phyloP scores from a whole-genome alignment of 2,329 filamentous ascomycete genomes.

The Fusarium globosum region DNA sequence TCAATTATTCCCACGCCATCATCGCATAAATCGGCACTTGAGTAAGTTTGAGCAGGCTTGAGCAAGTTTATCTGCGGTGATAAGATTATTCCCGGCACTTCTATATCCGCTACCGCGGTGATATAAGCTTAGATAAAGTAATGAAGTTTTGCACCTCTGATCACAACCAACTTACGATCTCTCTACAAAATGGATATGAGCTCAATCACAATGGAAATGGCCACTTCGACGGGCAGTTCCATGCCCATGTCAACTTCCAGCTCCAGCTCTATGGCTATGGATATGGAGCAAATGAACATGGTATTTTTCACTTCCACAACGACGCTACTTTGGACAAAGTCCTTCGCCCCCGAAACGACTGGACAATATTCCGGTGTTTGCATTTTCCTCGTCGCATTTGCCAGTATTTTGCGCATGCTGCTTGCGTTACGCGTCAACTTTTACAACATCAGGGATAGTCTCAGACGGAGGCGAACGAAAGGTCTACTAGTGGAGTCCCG shows the following conservation, averaged over 20 bases:
- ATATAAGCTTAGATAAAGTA: not conserved
- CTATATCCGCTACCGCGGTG: not conserved
- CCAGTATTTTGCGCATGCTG: not conserved
- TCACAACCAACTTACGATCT: too few species aligned
- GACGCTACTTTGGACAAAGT: not conserved
- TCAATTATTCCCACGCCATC: not conserved
- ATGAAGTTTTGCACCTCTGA: not conserved
- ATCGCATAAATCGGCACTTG: not conserved
- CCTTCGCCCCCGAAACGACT: not conserved
- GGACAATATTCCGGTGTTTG: not conserved
- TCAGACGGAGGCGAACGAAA: not conserved
- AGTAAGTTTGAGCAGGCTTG: slow-evolving; percentile 4
- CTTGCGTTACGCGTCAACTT: not conserved
- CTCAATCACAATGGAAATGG: not conserved
- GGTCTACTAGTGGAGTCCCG: not conserved
- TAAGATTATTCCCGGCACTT: not conserved
- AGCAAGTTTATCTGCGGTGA: not conserved
- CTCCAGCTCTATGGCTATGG: not conserved
- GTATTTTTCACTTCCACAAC: not conserved
- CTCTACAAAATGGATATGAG: not conserved
- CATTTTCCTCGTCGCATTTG: not conserved
- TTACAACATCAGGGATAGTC: not conserved
- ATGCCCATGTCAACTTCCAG: not conserved
- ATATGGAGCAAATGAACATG: slow-evolving; percentile 1
- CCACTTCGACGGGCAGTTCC: not conserved